Evolutionary conservation across 805 yeast species (phyloP).

Genomic region (Groenewaldozyma tartarivorans): DNA sequence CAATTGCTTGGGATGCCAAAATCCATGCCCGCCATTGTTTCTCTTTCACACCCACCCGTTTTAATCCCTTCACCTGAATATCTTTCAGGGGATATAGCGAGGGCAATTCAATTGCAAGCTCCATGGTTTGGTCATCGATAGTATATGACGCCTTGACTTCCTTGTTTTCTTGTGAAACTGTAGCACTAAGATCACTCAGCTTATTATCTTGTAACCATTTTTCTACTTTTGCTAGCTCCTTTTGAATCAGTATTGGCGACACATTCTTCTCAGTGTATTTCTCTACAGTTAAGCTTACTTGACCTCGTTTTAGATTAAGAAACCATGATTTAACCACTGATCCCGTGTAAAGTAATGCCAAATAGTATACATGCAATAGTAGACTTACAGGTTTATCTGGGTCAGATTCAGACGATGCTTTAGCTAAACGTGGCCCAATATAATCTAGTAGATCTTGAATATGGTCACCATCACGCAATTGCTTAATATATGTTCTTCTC

Average conservation of each 20-base stretch:
- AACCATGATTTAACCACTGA: slow-evolving; percentile 49
- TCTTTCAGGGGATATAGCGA: slow-evolving; percentile 66
- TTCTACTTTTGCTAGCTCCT: slow-evolving; percentile 46
- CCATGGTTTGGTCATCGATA: slow-evolving; percentile 83
- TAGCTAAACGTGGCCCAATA: slow-evolving; percentile 19
- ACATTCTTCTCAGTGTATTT: slow-evolving; percentile 50
- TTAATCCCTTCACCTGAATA: slow-evolving; percentile 66
- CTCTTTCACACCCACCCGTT: slow-evolving; percentile 81
- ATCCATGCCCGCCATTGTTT: slow-evolving; percentile 94
- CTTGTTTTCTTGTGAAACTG: slow-evolving; percentile 47
- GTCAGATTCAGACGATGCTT: slow-evolving; percentile 31
- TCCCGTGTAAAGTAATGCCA: slow-evolving; percentile 42
- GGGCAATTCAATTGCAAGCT: slow-evolving; percentile 68
- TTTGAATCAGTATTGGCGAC: slow-evolving; percentile 53
- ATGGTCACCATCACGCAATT: slow-evolving; percentile 41
- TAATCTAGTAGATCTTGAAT: slow-evolving; percentile 43
- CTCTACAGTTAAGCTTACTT: slow-evolving; percentile 50
- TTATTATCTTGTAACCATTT: slow-evolving; percentile 26
- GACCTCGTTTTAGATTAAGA: slow-evolving; percentile 56
- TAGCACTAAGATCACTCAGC: slow-evolving; percentile 40
- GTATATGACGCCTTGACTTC: slow-evolving; percentile 66
- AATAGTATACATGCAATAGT: slow-evolving; percentile 41
- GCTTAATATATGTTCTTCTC: slow-evolving; percentile 49
- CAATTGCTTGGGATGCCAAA: slow-evolving; percentile 76
- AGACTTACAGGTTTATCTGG: background rate